phyloP scores from a whole-genome alignment of 2,329 filamentous ascomycete genomes.

The Clonostachys rosea region DNA sequence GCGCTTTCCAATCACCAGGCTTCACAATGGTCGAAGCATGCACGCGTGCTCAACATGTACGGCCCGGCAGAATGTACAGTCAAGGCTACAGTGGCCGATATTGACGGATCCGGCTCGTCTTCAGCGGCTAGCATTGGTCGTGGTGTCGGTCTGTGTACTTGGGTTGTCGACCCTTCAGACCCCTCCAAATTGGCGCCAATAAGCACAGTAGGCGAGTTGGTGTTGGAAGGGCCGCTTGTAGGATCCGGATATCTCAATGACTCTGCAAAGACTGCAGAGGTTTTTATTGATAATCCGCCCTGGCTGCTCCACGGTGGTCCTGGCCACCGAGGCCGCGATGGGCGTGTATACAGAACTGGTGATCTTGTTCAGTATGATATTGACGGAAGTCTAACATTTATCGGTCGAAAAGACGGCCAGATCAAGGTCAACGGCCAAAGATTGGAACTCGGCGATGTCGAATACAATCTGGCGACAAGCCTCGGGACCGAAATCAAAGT shows the following conservation, averaged over 20 bases:
- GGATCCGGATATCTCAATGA: constrained; percentile 43
- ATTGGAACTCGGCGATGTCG: constrained; percentile 33
- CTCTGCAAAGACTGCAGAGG: constrained; percentile 17
- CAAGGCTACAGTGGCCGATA: constrained; percentile 14
- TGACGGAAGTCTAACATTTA: constrained; percentile 32
- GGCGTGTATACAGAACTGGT: constrained; percentile 37
- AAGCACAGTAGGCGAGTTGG: constrained; percentile 22
- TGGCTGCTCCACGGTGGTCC: constrained; percentile 5
- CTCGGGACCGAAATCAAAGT: constrained; percentile 6
- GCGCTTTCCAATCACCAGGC: constrained; percentile 9
- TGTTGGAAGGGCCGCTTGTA: constrained; percentile 38
- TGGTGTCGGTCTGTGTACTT: constrained; percentile 6
- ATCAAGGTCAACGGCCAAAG: constrained; percentile 55
- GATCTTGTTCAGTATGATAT: constrained; percentile 36
- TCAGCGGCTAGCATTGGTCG: constrained; percentile 12
- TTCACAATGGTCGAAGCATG: constrained; percentile 3
- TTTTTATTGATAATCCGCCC: constrained; percentile 14
- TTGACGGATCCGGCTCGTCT: constrained; percentile 6
- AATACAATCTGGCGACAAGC: not conserved
- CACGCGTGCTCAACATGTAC: constrained; percentile 22
- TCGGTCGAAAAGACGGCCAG: constrained; percentile 51
- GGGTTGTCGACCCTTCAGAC: constrained; percentile 12
- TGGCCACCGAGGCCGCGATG: constrained; percentile 1
- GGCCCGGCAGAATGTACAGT: constrained; percentile 36
- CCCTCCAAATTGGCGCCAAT: constrained; percentile 1